Evolutionary conservation across 306 rosid genomes (phyloP).

Genomic region (Senna siamea): DNA sequence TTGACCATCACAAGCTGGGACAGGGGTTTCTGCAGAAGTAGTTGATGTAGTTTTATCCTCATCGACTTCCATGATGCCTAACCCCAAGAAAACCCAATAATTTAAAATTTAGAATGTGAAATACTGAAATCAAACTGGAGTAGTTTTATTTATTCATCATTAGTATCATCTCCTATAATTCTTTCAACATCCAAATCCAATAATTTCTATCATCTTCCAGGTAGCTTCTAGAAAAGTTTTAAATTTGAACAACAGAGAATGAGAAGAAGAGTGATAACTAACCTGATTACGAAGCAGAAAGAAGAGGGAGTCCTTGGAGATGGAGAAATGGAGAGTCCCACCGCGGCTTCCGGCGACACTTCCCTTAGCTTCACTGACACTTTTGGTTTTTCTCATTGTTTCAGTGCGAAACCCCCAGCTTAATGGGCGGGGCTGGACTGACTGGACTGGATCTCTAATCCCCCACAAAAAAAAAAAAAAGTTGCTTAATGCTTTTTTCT

Average conservation of each 20-base stretch:
- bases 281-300: background rate
- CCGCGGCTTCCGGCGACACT: background rate
- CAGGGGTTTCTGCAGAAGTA: conserved; percentile 55
- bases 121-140: conserved; percentile 9
- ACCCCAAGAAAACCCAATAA: background rate
- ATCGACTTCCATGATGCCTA: conserved; percentile 51
- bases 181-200: background rate
- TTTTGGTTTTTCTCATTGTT: no score
- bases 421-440: no score
- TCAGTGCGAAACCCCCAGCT: no score
- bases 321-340: background rate
- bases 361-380: background rate
- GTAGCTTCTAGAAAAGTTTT: no score
- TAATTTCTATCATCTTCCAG: no score
- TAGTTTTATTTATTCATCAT: background rate
- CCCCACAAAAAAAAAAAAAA: no score
- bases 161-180: background rate
- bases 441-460: no score
- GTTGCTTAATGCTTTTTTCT: no score
- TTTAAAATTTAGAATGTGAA: background rate
- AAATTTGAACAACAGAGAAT: background rate
- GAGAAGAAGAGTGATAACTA: background rate
- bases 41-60: conserved; percentile 52
- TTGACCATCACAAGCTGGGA: conserved; percentile 48
- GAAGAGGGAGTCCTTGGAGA: background rate